A percentile compares a stretch with the other conserved stretches of the same genome.
phyloP scores from a whole-genome alignment of 2,329 filamentous ascomycete genomes.

The Cephalotrichum gorgonifer region DNA sequence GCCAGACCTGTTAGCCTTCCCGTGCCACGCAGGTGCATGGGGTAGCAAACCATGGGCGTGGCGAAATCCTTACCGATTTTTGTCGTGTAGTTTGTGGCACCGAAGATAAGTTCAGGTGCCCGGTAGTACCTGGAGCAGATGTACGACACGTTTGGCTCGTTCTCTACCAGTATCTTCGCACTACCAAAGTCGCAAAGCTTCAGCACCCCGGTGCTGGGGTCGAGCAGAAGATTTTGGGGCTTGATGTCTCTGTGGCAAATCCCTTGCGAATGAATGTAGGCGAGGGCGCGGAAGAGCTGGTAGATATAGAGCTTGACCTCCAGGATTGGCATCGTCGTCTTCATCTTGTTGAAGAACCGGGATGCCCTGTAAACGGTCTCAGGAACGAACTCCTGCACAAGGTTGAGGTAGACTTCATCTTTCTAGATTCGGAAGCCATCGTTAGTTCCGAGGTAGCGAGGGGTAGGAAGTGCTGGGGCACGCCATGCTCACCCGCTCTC shows the following conservation, averaged over 20 bases:
- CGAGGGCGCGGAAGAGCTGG: slow-evolving; percentile 94
- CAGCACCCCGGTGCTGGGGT: slow-evolving; percentile 80
- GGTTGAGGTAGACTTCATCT: slow-evolving; percentile 97
- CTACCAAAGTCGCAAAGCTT: slow-evolving; percentile 99
- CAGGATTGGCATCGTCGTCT: slow-evolving; percentile 97
- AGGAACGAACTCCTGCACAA: slow-evolving; percentile 95
- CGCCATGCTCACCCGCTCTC: slow-evolving; percentile 65
- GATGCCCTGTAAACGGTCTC: slow-evolving; percentile 98
- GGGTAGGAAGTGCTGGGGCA: not conserved
- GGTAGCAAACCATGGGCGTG: not conserved
- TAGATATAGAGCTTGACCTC: slow-evolving; percentile 99
- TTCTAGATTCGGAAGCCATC: slow-evolving; percentile 43
- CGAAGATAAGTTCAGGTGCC: slow-evolving; percentile 95
- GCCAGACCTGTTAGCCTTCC: slow-evolving; percentile 6
- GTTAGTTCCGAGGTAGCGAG: not conserved
- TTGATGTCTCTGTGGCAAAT: slow-evolving; percentile 99
- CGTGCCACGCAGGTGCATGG: not conserved
- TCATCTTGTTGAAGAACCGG: slow-evolving; percentile 99
- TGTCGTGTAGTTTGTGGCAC: slow-evolving; percentile 97
- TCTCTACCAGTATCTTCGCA: slow-evolving; percentile 96
- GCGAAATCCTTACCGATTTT: slow-evolving; percentile 77
- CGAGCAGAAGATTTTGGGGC: slow-evolving; percentile 91
- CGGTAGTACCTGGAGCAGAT: slow-evolving; percentile 99
- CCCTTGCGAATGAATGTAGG: slow-evolving; percentile 98
- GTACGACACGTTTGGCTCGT: slow-evolving; percentile 98